These are phyloP conservation scores for Amanita pseudoporphyria DNA, from an alignment of 768 basidiomycete genomes.

Conservation along the genomic window DNA sequence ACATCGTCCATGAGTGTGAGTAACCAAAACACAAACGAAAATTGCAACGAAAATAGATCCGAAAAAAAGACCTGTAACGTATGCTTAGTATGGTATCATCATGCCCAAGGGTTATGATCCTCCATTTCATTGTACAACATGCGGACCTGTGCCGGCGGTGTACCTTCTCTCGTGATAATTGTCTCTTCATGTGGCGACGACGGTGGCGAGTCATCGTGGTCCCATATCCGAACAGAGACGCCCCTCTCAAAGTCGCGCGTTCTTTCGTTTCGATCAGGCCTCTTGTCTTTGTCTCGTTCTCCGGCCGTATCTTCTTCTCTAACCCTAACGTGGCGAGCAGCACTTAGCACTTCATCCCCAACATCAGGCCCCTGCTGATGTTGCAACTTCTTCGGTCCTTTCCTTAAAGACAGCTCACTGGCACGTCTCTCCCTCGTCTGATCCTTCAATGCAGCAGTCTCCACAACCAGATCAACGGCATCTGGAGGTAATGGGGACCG, in stretches of 20 bases:
- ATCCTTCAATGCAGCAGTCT: conserved; percentile 45
- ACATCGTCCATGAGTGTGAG: conserved; percentile 3
- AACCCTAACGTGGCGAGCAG: conserved; percentile 35
- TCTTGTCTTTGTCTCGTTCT: conserved; percentile 12
- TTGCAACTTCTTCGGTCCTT: conserved; percentile 40
- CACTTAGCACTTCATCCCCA: conserved; percentile 18
- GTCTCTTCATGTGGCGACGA: background rate
- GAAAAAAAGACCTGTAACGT: no score
- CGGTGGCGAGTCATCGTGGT: background rate
- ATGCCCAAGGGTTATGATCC: conserved; percentile 55
- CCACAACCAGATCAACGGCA: conserved; percentile 85
- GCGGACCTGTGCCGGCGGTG: conserved; percentile 38
- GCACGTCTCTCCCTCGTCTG: conserved; percentile 44
- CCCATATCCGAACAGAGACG: background rate
- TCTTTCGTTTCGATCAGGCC: conserved; percentile 21
- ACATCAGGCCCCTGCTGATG: conserved; percentile 40
- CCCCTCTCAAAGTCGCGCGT: background rate
- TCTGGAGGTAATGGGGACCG: conserved; percentile 25
- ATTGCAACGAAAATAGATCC: no score
- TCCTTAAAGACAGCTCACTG: conserved; percentile 43
- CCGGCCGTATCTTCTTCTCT: conserved; percentile 15
- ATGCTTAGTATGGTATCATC: conserved; percentile 12
- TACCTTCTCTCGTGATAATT: conserved; percentile 25
- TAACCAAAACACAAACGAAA: conserved; percentile 10
- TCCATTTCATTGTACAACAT: conserved; percentile 30